phyloP scores from a whole-genome alignment of 2,329 filamentous ascomycete species.

The Aspergillus pseudoglaucus region DNA sequence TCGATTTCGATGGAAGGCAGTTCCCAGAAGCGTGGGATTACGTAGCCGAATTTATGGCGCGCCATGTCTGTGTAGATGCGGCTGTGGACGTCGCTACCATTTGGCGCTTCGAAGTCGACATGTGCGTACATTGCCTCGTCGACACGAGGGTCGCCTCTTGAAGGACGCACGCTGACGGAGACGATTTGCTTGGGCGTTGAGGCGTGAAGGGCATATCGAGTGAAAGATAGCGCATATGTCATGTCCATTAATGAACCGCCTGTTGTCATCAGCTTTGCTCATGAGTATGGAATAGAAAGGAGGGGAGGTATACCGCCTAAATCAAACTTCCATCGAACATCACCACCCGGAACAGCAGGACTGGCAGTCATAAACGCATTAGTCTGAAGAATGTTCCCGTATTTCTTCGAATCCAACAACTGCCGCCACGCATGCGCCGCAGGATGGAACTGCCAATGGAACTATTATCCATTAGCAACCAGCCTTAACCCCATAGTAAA shows the following conservation, averaged over 20 bases:
- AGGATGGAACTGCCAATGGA: conserved; percentile 41
- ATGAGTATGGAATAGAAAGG: neutral
- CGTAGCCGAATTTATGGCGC: conserved; percentile 13
- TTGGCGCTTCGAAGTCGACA: conserved; percentile 18
- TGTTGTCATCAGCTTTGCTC: neutral
- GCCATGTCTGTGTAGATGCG: conserved; percentile 26
- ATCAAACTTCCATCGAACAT: conserved; percentile 36
- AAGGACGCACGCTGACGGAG: conserved; percentile 21
- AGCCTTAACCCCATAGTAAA: neutral
- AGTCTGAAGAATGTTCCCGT: conserved; percentile 26
- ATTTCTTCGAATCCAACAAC: conserved; percentile 27
- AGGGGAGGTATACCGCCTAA: conserved; percentile 19
- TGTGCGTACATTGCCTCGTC: conserved; percentile 27
- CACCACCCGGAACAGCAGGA: conserved; percentile 19
- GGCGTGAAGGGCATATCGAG: conserved; percentile 26
- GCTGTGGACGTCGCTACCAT: conserved; percentile 18
- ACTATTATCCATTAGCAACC: conserved; percentile 5
- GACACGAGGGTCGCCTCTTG: conserved; percentile 19
- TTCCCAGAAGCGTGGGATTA: conserved; percentile 27
- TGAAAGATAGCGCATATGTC: conserved; percentile 30
- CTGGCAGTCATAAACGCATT: conserved; percentile 19
- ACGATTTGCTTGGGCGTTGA: conserved; percentile 22
- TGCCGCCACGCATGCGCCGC: conserved; percentile 31
- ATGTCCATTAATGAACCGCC: conserved; percentile 37
- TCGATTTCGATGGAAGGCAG: conserved; percentile 28